Base-by-base conservation (phyloP, 192 early-diverging fungal species). In the Coemansia sp. region DNA sequence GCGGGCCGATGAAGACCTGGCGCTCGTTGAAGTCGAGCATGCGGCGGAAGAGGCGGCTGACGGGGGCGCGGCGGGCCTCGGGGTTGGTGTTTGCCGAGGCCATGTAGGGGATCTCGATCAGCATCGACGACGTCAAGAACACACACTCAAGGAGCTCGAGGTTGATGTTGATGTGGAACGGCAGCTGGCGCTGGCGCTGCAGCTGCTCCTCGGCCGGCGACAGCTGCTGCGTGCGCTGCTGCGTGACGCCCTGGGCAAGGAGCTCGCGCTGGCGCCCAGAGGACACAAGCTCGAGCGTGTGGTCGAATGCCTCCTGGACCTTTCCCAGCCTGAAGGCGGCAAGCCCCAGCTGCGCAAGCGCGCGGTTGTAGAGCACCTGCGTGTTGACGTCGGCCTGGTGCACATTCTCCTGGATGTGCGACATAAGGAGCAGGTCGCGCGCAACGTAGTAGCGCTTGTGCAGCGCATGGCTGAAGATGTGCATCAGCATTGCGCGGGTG, bases 121-220 rank as follows among this genome's bases (percentile, higher is more conserved):
- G 82, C 94, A 99, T 95, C 22, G 93, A 92, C 72, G 88, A 91
- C 11, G 92, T 93, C 76, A 97, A 81, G 81, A 96, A 98, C 28
- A 94, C 91, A 72, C 93, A 97, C 85, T 99, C 97, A 44, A 99
- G 79, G 19, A 98, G 86, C 82, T 99, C 97, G 53, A 99, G 79
- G 84, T 99, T 98, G 79, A 99, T 95, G 83, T 96, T 95, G 91
- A 98, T 95, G 83, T 99, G 97, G 91, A 98, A 98, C 22, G 97
- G 97, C 66, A 99, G 82, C 84, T 97, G 96, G 60, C 97, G 85
- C 82, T 90, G 92, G 68, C 93, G 91, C 77, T 97, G 94, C 20
- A 95, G 83, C 66, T 89, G 85, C 79, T 98, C 97, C 65, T 94
- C 89, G 68, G 95, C 95, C 1, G 92, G 86, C 20, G 95, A 89